Evolutionary conservation across 306 rosid genomes (phyloP).

Genomic region (Hylodesmum podocarpum): DNA sequence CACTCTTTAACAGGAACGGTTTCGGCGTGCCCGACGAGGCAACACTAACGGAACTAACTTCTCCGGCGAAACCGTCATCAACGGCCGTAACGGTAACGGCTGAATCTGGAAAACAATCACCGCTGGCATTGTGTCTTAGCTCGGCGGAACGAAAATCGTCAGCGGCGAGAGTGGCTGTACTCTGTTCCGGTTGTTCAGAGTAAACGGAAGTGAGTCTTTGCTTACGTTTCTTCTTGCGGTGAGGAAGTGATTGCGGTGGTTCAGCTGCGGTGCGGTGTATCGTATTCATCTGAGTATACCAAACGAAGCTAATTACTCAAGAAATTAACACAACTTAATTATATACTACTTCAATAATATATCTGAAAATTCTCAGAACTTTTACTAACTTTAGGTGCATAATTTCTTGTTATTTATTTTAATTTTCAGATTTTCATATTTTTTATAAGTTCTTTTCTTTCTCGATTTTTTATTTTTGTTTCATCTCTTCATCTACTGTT

Average conservation of each 20-base stretch:
- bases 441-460: no score
- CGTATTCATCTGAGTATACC: no score
- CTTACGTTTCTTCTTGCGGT: slow-evolving; percentile 56
- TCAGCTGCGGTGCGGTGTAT: neutral
- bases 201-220: slow-evolving; percentile 19
- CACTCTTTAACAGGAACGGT: slow-evolving; percentile 66
- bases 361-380: no score
- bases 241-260: neutral
- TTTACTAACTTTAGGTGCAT: no score
- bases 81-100: slow-evolving; percentile 44
- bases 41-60: slow-evolving; percentile 32
- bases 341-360: no score
- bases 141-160: slow-evolving; percentile 47
- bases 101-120: slow-evolving; percentile 26
- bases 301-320: no score
- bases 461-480: no score
- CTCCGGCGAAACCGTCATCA: slow-evolving; percentile 34
- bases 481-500: no score
- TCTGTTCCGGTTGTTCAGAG: slow-evolving; percentile 27
- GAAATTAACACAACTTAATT: no score
- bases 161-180: slow-evolving; percentile 27
- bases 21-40: slow-evolving; percentile 45
- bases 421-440: no score
- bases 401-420: no score
- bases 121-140: slow-evolving; percentile 55